Evolutionary conservation across 305 asterid genomes (phyloP).

Genomic region (Plantago coronopus): DNA sequence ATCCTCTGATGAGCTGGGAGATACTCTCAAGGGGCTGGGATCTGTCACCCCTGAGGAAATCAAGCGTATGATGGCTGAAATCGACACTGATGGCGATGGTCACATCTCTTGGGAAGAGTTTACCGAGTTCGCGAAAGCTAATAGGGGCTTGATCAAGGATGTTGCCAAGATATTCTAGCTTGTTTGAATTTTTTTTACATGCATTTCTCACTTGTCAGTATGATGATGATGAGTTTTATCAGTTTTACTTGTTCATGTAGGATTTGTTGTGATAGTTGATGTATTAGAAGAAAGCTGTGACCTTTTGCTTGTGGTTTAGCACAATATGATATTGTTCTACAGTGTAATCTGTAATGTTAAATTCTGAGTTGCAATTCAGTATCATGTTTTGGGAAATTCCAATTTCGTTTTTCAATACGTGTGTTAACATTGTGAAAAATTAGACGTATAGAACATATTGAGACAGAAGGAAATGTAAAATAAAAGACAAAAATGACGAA

Average conservation of each 20-base stretch:
- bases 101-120: constrained; percentile 32
- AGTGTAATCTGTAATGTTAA: no score
- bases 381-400: no score
- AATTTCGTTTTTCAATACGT: no score
- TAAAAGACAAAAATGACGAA: no score
- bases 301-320: no score
- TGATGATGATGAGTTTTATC: no score
- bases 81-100: constrained; percentile 55
- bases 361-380: no score
- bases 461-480: no score
- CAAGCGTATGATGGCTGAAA: constrained; percentile 64
- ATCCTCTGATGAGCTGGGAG: constrained; percentile 66
- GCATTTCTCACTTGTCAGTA: neutral
- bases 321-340: no score
- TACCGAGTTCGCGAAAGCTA: constrained; percentile 40
- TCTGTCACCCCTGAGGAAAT: constrained; percentile 52
- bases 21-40: constrained; percentile 60
- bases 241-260: neutral
- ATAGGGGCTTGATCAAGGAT: constrained; percentile 49
- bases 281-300: neutral
- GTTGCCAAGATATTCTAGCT: constrained; percentile 34
- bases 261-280: constrained; percentile 17
- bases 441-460: no score
- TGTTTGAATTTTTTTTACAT: neutral
- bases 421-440: no score